These are phyloP conservation scores for Fusarium falciforme DNA, from an alignment of 2,329 filamentous ascomycete genomes.

Conservation along the genomic window DNA sequence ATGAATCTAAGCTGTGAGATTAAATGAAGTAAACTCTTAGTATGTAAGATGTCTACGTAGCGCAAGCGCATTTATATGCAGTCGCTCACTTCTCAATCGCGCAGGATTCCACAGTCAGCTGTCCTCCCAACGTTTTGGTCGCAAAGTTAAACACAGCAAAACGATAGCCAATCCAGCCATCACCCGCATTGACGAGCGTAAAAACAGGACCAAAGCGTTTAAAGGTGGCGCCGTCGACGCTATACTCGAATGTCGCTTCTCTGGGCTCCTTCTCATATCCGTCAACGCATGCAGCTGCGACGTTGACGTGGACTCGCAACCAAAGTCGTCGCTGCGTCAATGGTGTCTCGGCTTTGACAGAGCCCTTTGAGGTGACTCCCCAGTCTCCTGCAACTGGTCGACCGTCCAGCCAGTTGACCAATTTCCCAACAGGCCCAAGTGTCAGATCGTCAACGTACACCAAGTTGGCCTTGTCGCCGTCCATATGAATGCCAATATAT, in stretches of 20 bases:
- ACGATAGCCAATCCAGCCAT: constrained; percentile 58
- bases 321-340: not conserved
- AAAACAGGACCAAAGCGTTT: not conserved
- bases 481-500: not conserved
- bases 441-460: not conserved
- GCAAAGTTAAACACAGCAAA: constrained; percentile 63
- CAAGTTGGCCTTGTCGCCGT: not conserved
- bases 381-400: not conserved
- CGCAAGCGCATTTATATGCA: not conserved
- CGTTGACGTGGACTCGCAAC: not conserved
- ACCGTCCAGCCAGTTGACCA: not conserved
- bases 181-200: constrained; percentile 50
- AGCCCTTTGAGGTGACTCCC: not conserved
- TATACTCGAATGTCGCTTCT: not conserved
- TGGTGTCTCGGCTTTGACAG: not conserved
- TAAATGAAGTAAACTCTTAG: accelerated
- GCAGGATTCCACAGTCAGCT: not conserved
- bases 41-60: accelerated
- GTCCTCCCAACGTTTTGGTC: constrained; percentile 47
- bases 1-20: not conserved
- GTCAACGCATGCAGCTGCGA: not conserved
- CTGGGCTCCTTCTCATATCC: not conserved
- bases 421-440: not conserved
- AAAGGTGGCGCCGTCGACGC: not conserved
- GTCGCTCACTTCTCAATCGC: not conserved